Evolutionary conservation across 176 grass and related monocot species (phyloP).

Genomic region (Elaeis guineensis): DNA sequence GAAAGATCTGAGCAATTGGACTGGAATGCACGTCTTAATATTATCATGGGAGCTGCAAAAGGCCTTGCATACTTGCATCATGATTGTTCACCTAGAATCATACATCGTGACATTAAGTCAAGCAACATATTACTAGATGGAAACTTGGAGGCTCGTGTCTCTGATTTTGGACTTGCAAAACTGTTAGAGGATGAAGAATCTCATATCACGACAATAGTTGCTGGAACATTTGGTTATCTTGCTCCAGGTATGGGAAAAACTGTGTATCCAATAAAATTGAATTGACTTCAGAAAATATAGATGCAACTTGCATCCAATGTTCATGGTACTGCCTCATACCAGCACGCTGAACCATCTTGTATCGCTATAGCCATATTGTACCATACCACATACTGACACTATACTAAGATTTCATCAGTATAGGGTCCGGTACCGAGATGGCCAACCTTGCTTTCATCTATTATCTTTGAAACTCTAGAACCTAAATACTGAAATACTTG

Average conservation of each 20-base stretch:
- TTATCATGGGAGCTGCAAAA: conserved; percentile 95
- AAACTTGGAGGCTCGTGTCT: conserved; percentile 88
- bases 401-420: too few relatives aligned
- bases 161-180: conserved; percentile 97
- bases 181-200: conserved; percentile 92
- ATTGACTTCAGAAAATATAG: too few relatives aligned
- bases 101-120: conserved; percentile 98
- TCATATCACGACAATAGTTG: conserved; percentile 98
- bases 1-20: conserved; percentile 84
- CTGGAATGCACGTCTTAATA: conserved; percentile 89
- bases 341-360: too few relatives aligned
- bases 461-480: too few relatives aligned
- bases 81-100: conserved; percentile 96
- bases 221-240: conserved; percentile 99
- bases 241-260: conserved; percentile 63
- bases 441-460: too few relatives aligned
- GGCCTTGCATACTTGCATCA: conserved; percentile 92
- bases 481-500: too few relatives aligned
- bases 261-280: neutral
- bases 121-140: conserved; percentile 96
- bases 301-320: too few relatives aligned
- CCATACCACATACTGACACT: too few relatives aligned
- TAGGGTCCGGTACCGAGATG: too few relatives aligned
- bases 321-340: too few relatives aligned
- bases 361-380: too few relatives aligned